Evolutionary conservation across 2,329 filamentous ascomycete genomes (phyloP).

Genomic region (Pezicula rhizophila): DNA sequence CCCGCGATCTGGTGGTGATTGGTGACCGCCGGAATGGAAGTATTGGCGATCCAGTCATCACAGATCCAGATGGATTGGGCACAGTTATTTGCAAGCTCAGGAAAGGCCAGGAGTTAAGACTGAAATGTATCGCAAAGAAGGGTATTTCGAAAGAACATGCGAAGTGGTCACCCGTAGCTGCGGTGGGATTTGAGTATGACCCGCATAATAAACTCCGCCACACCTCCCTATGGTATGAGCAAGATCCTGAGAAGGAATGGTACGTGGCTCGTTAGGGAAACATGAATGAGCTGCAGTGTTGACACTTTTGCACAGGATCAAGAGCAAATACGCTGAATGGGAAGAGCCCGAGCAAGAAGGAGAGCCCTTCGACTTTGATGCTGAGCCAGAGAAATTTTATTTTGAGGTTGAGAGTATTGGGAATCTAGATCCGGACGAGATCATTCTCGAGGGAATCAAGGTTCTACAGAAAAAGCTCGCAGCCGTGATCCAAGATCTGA

Average conservation of each 20-base stretch:
- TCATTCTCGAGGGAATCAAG: conserved; percentile 82
- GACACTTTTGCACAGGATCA: conserved; percentile 54
- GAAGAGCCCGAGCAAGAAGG: conserved; percentile 76
- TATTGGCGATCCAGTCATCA: conserved; percentile 77
- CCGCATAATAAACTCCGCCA: conserved; percentile 94
- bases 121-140: conserved; percentile 94
- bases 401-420: conserved; percentile 88
- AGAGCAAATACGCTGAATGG: conserved; percentile 71
- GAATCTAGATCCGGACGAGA: conserved; percentile 80
- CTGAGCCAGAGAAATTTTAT: conserved; percentile 80
- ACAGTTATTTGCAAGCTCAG: conserved; percentile 86
- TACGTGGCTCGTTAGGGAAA: conserved; percentile 37
- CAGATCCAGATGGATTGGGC: conserved; percentile 74
- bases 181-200: conserved; percentile 96
- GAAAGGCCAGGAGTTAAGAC: conserved; percentile 80
- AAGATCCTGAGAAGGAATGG: conserved; percentile 78
- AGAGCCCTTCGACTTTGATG: conserved; percentile 86
- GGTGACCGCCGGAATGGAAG: conserved; percentile 64
- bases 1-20: conserved; percentile 74
- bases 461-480: conserved; percentile 89
- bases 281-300: neutral
- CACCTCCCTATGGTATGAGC: conserved; percentile 91
- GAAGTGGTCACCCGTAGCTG: conserved; percentile 91
- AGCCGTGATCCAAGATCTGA: conserved; percentile 63
- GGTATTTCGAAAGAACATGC: conserved; percentile 98